Base-by-base conservation (phyloP, 2,329 filamentous ascomycete species). In the Dothideomycetidae sp. region DNA sequence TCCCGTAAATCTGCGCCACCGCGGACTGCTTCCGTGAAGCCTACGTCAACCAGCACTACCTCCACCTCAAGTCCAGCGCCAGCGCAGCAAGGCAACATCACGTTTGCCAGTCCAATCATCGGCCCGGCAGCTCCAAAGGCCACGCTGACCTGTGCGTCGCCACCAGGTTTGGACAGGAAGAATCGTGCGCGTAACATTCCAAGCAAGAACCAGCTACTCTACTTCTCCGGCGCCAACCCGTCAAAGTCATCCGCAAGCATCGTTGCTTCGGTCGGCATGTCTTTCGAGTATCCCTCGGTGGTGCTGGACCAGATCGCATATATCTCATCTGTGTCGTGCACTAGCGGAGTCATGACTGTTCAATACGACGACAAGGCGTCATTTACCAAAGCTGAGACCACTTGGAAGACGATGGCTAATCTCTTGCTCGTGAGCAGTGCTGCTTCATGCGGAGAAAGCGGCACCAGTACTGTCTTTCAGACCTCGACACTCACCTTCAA, bases 261-360 rank as follows among this genome's bases (percentile, higher is more conserved):
- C 2, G 29, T 34, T n/a, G 38, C 38, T 7, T 28, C 34, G 18
- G 14, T 36, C 5, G 33, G 29, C 13, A 36, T 42, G 19, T 35
- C 32, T 12, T 44, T 42, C 32, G 34, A 31, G 35, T 42, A 44
- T 33, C 40, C 40, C 3, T 42, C 42, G 4, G 36, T 44, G 18
- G 42, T 44, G 2, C 30, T 44, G 3, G 42, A 44, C 13, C 42
- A 44, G 21, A 40, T 40, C 17, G 35, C 21, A 10, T 42, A 40
- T 14, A 42, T 44, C 42, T 40, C 30, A 3, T 30, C 28, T 10
- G 36, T 42, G 10, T 36, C 37, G 9, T 44, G 42, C 17, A 31
- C 29, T 23, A 17, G 12, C 10, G 31, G 29, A 15, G 32, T n/a
- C 19, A 37, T 41, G 4, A 34, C 17, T 7, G 34, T 41, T 13